A percentile compares a stretch with the other conserved stretches of the same genome.
Evolutionary conservation across 2,329 filamentous ascomycete species (phyloP).

Genomic region (Aspergillus melleus): DNA sequence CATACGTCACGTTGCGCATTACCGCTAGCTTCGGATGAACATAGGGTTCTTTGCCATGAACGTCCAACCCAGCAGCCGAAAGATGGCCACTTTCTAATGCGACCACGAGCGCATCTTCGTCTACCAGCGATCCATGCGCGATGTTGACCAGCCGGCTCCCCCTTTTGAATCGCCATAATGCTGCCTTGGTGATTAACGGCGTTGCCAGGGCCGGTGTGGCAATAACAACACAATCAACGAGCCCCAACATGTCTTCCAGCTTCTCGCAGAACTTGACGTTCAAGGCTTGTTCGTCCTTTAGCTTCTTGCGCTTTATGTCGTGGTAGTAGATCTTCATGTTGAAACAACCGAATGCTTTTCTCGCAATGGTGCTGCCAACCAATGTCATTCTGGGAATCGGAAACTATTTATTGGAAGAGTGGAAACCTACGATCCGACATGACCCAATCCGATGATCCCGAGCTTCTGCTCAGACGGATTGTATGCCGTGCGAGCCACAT

Average conservation of each 20-base stretch:
- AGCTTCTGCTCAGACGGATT: background rate
- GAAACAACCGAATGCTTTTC: background rate
- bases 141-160: background rate
- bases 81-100: background rate
- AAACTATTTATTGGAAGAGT: background rate
- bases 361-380: background rate
- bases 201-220: background rate
- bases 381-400: no score
- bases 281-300: background rate
- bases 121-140: background rate
- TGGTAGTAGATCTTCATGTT: background rate
- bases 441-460: background rate
- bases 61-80: background rate
- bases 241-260: background rate
- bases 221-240: background rate
- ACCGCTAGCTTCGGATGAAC: background rate
- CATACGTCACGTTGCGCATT: background rate
- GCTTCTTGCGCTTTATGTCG: background rate
- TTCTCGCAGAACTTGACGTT: background rate
- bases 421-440: background rate
- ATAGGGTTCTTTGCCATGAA: background rate
- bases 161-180: background rate
- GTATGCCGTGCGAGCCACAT: background rate
- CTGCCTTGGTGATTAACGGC: background rate
- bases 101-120: background rate